A percentile compares a stretch with the other conserved stretches of the same genome.
Evolutionary conservation across 2,329 filamentous ascomycete species (phyloP).

Genomic region (Penicillium rolfsii): DNA sequence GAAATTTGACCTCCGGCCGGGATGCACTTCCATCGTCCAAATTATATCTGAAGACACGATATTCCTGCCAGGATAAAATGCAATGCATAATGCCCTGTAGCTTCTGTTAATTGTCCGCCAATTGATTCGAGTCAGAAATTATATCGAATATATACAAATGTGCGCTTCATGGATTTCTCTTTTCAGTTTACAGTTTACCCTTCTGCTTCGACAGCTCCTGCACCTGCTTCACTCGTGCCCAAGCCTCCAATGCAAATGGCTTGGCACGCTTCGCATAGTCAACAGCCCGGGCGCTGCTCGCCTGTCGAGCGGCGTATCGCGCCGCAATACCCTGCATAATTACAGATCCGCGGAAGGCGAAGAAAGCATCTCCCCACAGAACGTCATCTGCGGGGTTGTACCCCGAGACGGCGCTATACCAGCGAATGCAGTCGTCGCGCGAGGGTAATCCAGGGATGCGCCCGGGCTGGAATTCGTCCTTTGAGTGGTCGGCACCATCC

Average conservation of each 20-base stretch:
- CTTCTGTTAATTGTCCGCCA: no score
- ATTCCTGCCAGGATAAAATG: no score
- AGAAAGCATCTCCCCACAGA: conserved; percentile 67
- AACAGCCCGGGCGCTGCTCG: conserved; percentile 80
- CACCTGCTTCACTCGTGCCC: conserved; percentile 67
- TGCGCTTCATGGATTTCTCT: no score
- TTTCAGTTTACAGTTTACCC: conserved; percentile 47
- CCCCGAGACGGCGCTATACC: conserved; percentile 70
- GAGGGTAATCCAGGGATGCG: conserved; percentile 68
- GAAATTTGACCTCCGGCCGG: no score
- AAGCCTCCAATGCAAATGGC: conserved; percentile 77
- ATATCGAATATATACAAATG: no score
- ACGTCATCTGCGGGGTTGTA: conserved; percentile 67
- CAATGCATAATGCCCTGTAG: no score
- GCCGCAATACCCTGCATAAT: conserved; percentile 92
- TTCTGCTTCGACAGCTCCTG: conserved; percentile 42
- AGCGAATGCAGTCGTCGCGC: conserved; percentile 61
- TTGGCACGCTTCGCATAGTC: conserved; percentile 70
- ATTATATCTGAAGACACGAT: no score
- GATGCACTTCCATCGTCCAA: no score
- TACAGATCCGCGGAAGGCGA: conserved; percentile 60
- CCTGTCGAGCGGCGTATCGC: conserved; percentile 79
- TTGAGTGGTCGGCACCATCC: conserved; percentile 40
- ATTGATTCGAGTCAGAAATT: no score
- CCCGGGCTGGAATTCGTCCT: conserved; percentile 62